Base-by-base conservation (phyloP, 2,329 filamentous ascomycete genomes). In the Dactylellina sp. region DNA sequence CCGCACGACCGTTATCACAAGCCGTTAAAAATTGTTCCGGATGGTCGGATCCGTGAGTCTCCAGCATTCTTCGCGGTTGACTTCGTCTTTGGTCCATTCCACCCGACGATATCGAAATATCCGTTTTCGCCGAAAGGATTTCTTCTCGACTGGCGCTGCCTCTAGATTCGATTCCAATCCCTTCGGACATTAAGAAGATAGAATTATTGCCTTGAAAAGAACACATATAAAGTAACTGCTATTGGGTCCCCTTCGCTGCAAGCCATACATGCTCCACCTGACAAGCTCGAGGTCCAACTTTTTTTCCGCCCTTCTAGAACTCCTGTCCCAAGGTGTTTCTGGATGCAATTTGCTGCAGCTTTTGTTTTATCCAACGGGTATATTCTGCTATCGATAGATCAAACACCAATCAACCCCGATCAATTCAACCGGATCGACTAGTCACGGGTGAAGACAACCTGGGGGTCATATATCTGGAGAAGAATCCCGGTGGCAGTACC, bases 341-440 rank as follows among this genome's bases (percentile, higher is more conserved):
- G 53, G 53, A 64, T 53, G 55, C 46, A 53, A 50, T 57, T 32
- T 32, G 28, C 46, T 57, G 66, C 70, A 66, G 39, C n/a, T 66
- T 61, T 32, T 47, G 5, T 50, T 47, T 71, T 74, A 74, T 61
- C 70, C 70, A 72, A 50, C 70, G 70, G 70, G 42, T 74, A 74
- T 65, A 64, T 55, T 65, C 61, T 57, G 55, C 61, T 56, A 66
- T 62, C 70, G 70, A 74, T 74, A 66, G 49, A 60, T 40, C 55
- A 63, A 25, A 52, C 25, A 46, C 50, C 46, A 55, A 55, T 53
- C 56, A 60, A 47, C 55, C 60, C 12, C 49, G 28, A 44, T 37
- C 44, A 55, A 74, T 74, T 74, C 70, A 74, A 57, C 70, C 70
- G 70, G 70, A 66, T 74, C 70, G 44, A 56, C 61, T 47, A 62